Evolutionary conservation across 129 eudicot species (phyloP), one percentile per base, ranked within the genome.

Genomic region (Rutidosis leptorrhynchoides): DNA sequence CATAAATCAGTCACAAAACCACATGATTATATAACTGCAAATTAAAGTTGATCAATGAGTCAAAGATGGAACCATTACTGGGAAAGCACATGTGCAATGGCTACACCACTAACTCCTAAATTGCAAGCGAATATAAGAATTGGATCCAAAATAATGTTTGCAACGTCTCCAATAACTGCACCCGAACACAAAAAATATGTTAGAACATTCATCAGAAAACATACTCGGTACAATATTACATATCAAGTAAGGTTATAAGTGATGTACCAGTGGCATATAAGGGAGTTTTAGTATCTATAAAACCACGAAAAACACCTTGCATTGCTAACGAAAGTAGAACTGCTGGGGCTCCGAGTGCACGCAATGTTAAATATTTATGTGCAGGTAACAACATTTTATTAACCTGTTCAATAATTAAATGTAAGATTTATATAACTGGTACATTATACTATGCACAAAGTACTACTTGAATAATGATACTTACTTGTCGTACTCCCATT

Each of bases 161-260:
- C n/a, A n/a, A n/a, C n/a, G 76, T 90, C 95, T 19, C 95, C 97
- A 17, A 76, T 78, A 62, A 90, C 97, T 90, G 78, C 42, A 43
- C 22, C 29, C 8, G 11, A n/a, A 33, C 66, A 16, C 27, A n/a
- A 53, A 49, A 7, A 56, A 65, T 15, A 20, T 43, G 14, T 14
- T 55, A 22, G 35, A 73, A 24, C 2, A 30, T 14, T 54, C 37
- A 37, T 43, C 29, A 27, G 7, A 16, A 35, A 52, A 46, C 28
- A 11, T 60, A 52, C 22, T 53, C 12, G 14, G 12, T 8, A 19
- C 16, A 21, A 19, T 6, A 24, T 22, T n/a, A 27, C 19, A 24
- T 3, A 28, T 51, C n/a, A 22, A 32, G 8, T 19, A 40, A 55
- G 46, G 17, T 53, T 30, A 17, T 15, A 63, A 49, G 26, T 7